Evolutionary conservation across 2,329 filamentous ascomycete species (phyloP).

Genomic region (Fusarium avenaceum): DNA sequence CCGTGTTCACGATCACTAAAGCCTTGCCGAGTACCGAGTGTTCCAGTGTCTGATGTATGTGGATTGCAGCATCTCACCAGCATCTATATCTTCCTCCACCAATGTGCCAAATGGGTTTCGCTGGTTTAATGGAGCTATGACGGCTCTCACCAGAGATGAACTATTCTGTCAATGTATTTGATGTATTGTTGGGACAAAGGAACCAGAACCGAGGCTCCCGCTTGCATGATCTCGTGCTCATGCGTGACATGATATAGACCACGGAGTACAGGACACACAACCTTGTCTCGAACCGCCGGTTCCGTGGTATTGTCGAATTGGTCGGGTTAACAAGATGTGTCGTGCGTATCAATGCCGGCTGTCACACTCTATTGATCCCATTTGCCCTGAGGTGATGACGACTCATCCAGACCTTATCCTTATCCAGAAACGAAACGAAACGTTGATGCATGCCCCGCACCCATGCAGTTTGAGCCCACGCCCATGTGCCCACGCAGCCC

Average conservation of each 20-base stretch:
- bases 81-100: not conserved
- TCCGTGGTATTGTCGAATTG: constrained; percentile 22
- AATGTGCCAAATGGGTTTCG: no score
- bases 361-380: constrained; percentile 38
- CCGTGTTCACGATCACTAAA: not conserved
- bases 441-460: constrained; percentile 47
- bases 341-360: constrained; percentile 7
- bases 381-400: constrained; percentile 27
- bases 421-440: constrained; percentile 34
- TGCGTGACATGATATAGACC: constrained; percentile 27
- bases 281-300: constrained; percentile 27
- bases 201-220: constrained; percentile 23
- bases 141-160: not conserved
- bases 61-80: not conserved
- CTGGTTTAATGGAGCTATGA: not conserved
- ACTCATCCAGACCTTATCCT: constrained; percentile 23
- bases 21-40: not conserved
- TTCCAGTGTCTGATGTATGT: not conserved
- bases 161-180: not conserved
- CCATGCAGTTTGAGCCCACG: constrained; percentile 37
- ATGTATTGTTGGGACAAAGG: not conserved
- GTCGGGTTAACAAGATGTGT: constrained; percentile 3
- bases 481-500: constrained; percentile 46
- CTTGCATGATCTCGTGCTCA: constrained; percentile 41
- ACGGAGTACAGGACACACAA: constrained; percentile 14